Conservation (phyloP, 495 filamentous ascomycete species). For the Copromyces sp. region DNA sequence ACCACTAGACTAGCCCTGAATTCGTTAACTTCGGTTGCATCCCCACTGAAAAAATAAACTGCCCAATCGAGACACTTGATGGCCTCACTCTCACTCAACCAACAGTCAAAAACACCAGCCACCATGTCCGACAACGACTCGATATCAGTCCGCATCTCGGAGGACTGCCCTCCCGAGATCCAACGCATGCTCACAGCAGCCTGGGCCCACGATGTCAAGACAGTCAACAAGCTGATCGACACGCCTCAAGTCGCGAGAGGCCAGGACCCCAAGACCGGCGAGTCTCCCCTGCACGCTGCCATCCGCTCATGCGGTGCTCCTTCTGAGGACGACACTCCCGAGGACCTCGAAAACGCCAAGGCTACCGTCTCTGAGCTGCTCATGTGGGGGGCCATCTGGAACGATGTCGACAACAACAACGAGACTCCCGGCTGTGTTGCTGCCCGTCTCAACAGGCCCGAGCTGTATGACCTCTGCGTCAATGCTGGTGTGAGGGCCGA, state of each 20-base stretch:
- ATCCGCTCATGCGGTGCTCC: slow-evolving; percentile 68
- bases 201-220: slow-evolving; percentile 67
- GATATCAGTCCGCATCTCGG: slow-evolving; percentile 34
- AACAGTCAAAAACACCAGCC: neutral
- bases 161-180: slow-evolving; percentile 32
- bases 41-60: neutral
- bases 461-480: slow-evolving; percentile 75
- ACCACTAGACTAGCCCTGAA: neutral
- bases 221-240: slow-evolving; percentile 65
- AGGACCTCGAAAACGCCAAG: slow-evolving; percentile 44
- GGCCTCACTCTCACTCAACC: neutral
- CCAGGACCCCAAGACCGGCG: slow-evolving; percentile 76
- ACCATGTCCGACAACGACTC: slow-evolving; percentile 29
- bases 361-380: slow-evolving; percentile 67
- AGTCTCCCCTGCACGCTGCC: slow-evolving; percentile 80
- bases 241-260: slow-evolving; percentile 55
- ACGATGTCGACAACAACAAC: slow-evolving; percentile 72
- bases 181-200: slow-evolving; percentile 65
- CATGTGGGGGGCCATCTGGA: slow-evolving; percentile 90
- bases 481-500: slow-evolving; percentile 90
- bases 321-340: slow-evolving; percentile 23
- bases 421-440: slow-evolving; percentile 93
- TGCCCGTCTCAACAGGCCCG: slow-evolving; percentile 52
- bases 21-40: neutral
- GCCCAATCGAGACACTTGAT: neutral